Conservation (phyloP, 1,139 yeast species). For the Schizosaccharomyces versatilis region DNA sequence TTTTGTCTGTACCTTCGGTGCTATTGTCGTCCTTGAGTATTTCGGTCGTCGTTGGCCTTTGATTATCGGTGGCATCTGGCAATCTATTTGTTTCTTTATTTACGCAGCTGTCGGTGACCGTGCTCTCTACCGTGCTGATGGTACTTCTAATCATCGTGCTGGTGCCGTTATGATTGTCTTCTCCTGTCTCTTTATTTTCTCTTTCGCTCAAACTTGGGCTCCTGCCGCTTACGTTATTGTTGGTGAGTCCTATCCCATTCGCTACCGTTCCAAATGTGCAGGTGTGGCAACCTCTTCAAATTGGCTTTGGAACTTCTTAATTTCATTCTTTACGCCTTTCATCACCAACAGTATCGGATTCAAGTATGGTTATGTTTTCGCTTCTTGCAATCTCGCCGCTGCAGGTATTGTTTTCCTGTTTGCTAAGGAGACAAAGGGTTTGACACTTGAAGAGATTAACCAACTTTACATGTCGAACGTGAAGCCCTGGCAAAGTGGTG, state of each 20-base stretch:
- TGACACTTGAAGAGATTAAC: conserved; percentile 38
- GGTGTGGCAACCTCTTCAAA: conserved; percentile 54
- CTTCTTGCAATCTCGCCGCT: conserved; percentile 39
- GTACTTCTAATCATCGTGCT: conserved; percentile 20
- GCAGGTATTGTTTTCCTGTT: conserved; percentile 40
- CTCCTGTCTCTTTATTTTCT: conserved; percentile 58
- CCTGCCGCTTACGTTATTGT: conserved; percentile 61
- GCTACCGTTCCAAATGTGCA: conserved; percentile 62
- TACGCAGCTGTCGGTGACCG: conserved; percentile 38
- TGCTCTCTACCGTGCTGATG: conserved; percentile 23
- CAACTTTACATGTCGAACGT: conserved; percentile 12
- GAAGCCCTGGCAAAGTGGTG: conserved; percentile 11
- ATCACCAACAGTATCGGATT: conserved; percentile 41
- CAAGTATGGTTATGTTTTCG: conserved; percentile 54
- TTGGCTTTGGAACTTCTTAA: conserved; percentile 62
- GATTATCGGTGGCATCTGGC: conserved; percentile 39
- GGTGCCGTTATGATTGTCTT: conserved; percentile 56
- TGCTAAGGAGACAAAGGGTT: conserved; percentile 55
- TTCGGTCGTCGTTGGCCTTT: conserved; percentile 52
- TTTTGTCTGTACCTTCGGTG: conserved; percentile 51
- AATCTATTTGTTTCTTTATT: conserved; percentile 42
- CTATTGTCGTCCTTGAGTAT: conserved; percentile 42
- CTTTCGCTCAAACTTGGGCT: conserved; percentile 76
- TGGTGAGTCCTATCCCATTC: conserved; percentile 58
- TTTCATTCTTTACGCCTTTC: conserved; percentile 56